Conservation (phyloP, 2,329 filamentous ascomycete species). For the Fonsecaea monophora region DNA sequence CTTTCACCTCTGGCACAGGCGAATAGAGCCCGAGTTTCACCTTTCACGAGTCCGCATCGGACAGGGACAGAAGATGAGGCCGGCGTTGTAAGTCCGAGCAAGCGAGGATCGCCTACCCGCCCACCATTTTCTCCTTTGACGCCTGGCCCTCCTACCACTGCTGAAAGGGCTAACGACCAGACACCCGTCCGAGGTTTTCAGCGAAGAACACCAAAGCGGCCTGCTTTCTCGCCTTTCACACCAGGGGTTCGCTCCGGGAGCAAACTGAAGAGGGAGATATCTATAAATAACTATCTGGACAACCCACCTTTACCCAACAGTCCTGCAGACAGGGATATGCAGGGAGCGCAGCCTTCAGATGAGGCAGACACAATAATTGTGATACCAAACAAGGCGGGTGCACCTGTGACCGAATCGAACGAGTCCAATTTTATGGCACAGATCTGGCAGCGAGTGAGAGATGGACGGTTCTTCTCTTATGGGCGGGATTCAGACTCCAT, state of each 20-base stretch:
- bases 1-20: constrained; percentile 34
- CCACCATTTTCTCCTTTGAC: constrained; percentile 31
- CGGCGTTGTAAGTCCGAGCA: neutral
- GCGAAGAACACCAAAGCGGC: constrained; percentile 23
- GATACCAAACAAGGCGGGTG: neutral
- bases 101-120: constrained; percentile 17
- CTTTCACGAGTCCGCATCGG: constrained; percentile 23
- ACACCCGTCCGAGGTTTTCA: neutral
- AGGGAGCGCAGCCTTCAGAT: neutral
- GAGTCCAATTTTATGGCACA: constrained; percentile 21
- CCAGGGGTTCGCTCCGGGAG: constrained; percentile 25
- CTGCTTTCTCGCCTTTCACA: constrained; percentile 29
- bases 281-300: constrained; percentile 5
- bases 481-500: neutral
- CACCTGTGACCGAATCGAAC: neutral
- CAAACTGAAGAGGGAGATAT: constrained; percentile 23
- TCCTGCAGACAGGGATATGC: neutral
- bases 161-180: constrained; percentile 15
- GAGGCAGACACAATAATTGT: neutral
- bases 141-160: constrained; percentile 23
- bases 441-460: constrained; percentile 25
- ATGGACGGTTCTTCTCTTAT: constrained; percentile 10
- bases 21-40: constrained; percentile 30
- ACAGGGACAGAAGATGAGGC: neutral
- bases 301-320: constrained; percentile 4